Evolutionary conservation across 257 asterid species (phyloP), one percentile per base, ranked within the genome.

Genomic region (Craterostigma plantagineum): DNA sequence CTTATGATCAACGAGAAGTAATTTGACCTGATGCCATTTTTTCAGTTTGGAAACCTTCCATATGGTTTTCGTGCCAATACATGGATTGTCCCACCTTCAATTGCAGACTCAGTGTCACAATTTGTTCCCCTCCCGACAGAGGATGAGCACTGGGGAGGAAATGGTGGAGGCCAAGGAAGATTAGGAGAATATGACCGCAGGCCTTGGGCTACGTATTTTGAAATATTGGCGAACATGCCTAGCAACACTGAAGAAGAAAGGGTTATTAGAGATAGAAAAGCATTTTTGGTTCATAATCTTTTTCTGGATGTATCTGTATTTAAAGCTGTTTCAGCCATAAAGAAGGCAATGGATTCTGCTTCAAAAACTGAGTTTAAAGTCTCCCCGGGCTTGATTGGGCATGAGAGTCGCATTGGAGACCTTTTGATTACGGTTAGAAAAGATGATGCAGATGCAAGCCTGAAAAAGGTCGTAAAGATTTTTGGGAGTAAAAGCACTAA

Each of bases 21-120:
- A 23, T 23, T 23, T 23, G 97, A 47, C 63, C 64, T 52, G 95
- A 94, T 36, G 40, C 54, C 48, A 51, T 45, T 23, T 53, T 58
- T 70, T 61, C 93, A 90, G 99, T 90, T 83, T 61, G 95, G 99
- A 38, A 90, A 90, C 69, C 94, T 90, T 50, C 99, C 99, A 41
- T 90, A 68, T 64, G 95, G 94, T 62, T 83, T 79, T 69, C 99
- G 95, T 11, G 81, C 99, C 57, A 90, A 90, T 46, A 76, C 99
- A 15, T 90, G 99, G 99, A 84, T 90, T 45, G 80, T 64, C 46
- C 94, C 95, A 62, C 76, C 93, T 9, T 66, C 92, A 23, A 46
- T 77, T 14, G 45, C 58, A 7, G 91, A 79, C 56, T 60, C 79
- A 50, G 51, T 71, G 34, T 56, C 66, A 43, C 65, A 65, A 11